Evolutionary conservation across 1,284 basidiomycete genomes (phyloP).

Genomic region (Trichosporon asahii): DNA sequence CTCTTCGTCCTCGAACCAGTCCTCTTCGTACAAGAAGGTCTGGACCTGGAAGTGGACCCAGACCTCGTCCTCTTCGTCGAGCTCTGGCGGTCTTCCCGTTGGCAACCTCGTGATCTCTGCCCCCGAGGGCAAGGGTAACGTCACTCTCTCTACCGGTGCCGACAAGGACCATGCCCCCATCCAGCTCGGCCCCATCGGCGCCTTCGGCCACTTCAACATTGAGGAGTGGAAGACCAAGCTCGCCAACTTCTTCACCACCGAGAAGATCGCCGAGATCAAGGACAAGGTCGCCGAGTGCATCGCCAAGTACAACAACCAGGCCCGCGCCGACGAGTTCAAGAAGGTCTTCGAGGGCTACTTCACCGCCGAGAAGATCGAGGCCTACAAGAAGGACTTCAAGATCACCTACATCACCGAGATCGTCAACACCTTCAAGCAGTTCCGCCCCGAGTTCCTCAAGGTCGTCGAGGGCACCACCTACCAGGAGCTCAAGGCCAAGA

Average conservation of each 20-base stretch:
- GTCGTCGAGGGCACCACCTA: not conserved
- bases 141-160: not conserved
- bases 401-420: slow-evolving; percentile 4
- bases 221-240: not conserved
- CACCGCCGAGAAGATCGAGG: slow-evolving; percentile 1
- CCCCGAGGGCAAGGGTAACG: not conserved
- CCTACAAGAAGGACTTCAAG: slow-evolving; percentile 1
- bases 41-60: not conserved
- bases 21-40: not conserved
- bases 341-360: slow-evolving; percentile 11
- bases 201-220: not conserved
- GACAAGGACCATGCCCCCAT: not conserved
- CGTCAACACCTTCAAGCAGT: not conserved
- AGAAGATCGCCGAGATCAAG: not conserved
- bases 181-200: not conserved
- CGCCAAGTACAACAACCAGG: not conserved
- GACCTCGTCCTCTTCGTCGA: slow-evolving; percentile 1
- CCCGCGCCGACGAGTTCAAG: slow-evolving; percentile 4
- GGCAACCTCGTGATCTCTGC: slow-evolving; percentile 1
- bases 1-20: not conserved
- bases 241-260: not conserved
- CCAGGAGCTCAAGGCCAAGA: not conserved
- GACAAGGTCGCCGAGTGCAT: not conserved
- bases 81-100: not conserved
- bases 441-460: slow-evolving; percentile 4